phyloP scores from a whole-genome alignment of 2,329 filamentous ascomycete species.

The Diaporthe vexans region DNA sequence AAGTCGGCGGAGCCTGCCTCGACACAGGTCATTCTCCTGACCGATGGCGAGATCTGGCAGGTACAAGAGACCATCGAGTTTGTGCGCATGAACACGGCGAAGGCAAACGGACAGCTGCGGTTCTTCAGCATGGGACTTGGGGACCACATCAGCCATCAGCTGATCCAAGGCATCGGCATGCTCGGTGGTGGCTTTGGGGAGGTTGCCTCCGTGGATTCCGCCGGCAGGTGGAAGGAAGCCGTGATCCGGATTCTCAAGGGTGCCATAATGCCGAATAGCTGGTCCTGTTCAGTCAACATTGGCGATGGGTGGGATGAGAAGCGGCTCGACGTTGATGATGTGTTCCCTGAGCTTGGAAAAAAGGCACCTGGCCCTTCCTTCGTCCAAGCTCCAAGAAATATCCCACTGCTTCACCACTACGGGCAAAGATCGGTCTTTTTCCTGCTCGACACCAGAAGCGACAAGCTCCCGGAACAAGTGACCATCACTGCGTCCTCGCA shows the following conservation, averaged over 20 bases:
- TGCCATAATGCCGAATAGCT: background rate
- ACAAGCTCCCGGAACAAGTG: background rate
- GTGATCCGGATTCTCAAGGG: conserved; percentile 5
- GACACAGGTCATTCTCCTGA: background rate
- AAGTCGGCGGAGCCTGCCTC: background rate
- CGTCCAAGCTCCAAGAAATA: background rate
- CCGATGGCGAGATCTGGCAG: background rate
- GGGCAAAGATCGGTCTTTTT: background rate
- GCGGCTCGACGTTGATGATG: background rate
- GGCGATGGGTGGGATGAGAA: background rate
- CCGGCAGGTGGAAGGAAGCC: background rate
- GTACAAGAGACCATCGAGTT: background rate
- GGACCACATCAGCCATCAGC: background rate
- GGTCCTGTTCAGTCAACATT: background rate
- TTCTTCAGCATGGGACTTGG: background rate
- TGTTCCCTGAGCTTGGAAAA: background rate
- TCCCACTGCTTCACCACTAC: background rate
- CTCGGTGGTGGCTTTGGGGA: conserved; percentile 3
- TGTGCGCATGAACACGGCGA: background rate
- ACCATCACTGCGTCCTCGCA: background rate
- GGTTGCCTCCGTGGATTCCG: background rate
- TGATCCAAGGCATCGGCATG: background rate
- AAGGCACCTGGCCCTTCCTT: background rate
- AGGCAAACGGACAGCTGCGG: background rate
- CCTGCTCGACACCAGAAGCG: background rate